Base-by-base conservation (phyloP, 2,329 filamentous ascomycete species). In the Alternaria solani region DNA sequence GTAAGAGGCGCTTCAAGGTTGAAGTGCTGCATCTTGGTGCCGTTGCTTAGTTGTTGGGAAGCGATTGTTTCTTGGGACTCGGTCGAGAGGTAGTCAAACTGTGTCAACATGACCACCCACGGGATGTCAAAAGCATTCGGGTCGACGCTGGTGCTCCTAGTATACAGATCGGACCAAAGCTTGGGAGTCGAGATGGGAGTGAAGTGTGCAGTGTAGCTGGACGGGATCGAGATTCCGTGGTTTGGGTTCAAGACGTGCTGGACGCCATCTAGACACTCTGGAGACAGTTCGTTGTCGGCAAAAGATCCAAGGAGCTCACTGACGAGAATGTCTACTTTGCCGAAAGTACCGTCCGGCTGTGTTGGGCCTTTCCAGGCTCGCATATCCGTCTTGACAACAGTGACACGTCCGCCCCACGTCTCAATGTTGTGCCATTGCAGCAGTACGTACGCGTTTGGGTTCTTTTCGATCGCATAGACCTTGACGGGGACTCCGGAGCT, bases 301-400 rank as follows among this genome's bases (percentile, higher is more conserved):
- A 98, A 99, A 2, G 94, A 97, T 38, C 93, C 95, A 0, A 99
- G 87, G 0, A 99, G 87, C 78, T 99, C 95, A 2, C 94, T 97
- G 28, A 99, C 89, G 4, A 99, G 82, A 55, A 99, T 97, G 77
- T 99, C 95, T 42, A 99, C 90, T 72, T 89, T 88, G 67, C 86
- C 85, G 66, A 87, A 81, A 6, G 84, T 80, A 14, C 84, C 82
- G 3, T 82, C 79, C 42, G 82, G 80, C 18, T 85, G 73, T 1
- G 87, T 75, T 1, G 94, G 94, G 0, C 96, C 96, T 71, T 91
- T 91, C 96, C 96, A 99, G 61, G 90, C 90, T 49, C 95, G 89
- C 95, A 99, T 99, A 77, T 99, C 95, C 1, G 93, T 96, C 81
- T 97, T 96, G 66, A 98, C 90, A 32, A 99, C 87, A 2, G 89